These are phyloP conservation scores for Ophiostoma quercus DNA, from an alignment of 2,329 filamentous ascomycete genomes.

Conservation along the genomic window DNA sequence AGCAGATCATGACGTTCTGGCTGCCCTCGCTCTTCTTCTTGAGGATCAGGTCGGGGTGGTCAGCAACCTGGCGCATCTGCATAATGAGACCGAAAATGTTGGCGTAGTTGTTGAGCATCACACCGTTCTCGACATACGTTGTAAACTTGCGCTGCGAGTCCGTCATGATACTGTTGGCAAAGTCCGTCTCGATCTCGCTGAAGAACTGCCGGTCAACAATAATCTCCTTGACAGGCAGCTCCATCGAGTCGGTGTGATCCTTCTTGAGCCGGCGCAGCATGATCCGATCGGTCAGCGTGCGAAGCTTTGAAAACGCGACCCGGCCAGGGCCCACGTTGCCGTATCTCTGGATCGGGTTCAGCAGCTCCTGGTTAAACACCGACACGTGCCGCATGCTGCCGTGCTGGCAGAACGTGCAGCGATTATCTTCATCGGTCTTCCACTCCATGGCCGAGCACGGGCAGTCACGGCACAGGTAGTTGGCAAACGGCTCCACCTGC, in stretches of 20 bases:
- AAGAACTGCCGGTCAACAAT: slow-evolving; percentile 93
- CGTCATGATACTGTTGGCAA: slow-evolving; percentile 92
- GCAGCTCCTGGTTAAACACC: slow-evolving; percentile 64
- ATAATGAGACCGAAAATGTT: slow-evolving; percentile 99
- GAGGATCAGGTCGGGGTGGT: slow-evolving; percentile 89
- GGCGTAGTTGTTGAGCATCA: slow-evolving; percentile 94
- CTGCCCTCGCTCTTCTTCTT: slow-evolving; percentile 82
- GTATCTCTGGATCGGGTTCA: slow-evolving; percentile 70
- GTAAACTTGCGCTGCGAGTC: slow-evolving; percentile 85
- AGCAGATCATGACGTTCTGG: slow-evolving; percentile 85
- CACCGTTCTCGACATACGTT: slow-evolving; percentile 89
- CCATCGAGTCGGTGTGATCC: slow-evolving; percentile 91
- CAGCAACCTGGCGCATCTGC: slow-evolving; percentile 97
- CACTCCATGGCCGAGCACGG: slow-evolving; percentile 77
- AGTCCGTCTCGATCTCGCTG: slow-evolving; percentile 90
- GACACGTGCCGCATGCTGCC: slow-evolving; percentile 56
- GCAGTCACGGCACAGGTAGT: slow-evolving; percentile 90
- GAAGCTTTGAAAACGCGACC: slow-evolving; percentile 72
- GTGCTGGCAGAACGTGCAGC: slow-evolving; percentile 42
- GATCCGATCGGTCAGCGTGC: slow-evolving; percentile 82
- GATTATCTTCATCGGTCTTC: slow-evolving; percentile 64
- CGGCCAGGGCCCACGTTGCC: slow-evolving; percentile 58
- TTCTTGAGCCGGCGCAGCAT: slow-evolving; percentile 95
- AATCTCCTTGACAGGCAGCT: slow-evolving; percentile 90
- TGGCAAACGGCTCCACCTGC: slow-evolving; percentile 80